phyloP scores from a whole-genome alignment of 139 green algal species.

The Volvox reticuliferus region DNA sequence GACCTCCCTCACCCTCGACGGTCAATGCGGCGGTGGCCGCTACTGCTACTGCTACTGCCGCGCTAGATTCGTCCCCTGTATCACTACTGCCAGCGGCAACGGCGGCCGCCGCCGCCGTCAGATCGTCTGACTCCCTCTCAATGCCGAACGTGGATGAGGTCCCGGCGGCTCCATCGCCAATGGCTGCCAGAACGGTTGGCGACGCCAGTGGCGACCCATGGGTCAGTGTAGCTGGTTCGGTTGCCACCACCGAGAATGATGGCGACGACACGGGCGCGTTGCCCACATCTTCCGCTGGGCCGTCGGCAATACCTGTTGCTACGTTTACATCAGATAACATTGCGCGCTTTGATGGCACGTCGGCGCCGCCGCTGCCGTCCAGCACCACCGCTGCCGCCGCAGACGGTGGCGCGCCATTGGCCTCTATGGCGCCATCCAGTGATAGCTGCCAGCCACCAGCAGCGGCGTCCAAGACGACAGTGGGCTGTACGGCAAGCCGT shows the following conservation, averaged over 20 bases:
- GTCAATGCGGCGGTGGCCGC: not conserved
- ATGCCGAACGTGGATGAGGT: not conserved
- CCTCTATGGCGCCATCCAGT: too few species aligned
- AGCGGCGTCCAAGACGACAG: not conserved
- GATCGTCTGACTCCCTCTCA: too few species aligned
- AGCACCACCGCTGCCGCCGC: not conserved
- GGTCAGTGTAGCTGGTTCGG: too few species aligned
- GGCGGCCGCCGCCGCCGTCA: not conserved
- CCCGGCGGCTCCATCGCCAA: not conserved
- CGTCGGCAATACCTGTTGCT: not conserved
- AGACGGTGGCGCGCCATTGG: not conserved
- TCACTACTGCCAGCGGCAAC: not conserved
- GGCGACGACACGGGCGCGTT: not conserved
- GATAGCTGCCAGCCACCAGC: not conserved
- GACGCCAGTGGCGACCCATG: not conserved
- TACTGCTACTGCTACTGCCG: not conserved
- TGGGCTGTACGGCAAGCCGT: slow-evolving; percentile 9
- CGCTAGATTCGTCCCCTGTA: not conserved
- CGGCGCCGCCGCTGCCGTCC: not conserved
- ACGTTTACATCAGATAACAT: not conserved
- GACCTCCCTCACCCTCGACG: not conserved
- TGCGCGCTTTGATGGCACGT: not conserved
- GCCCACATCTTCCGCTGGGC: not conserved
- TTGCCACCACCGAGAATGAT: too few species aligned
- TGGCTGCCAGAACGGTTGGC: not conserved